Evolutionary conservation across 768 basidiomycete genomes (phyloP).

Genomic region (Rhodotorula babjevae): DNA sequence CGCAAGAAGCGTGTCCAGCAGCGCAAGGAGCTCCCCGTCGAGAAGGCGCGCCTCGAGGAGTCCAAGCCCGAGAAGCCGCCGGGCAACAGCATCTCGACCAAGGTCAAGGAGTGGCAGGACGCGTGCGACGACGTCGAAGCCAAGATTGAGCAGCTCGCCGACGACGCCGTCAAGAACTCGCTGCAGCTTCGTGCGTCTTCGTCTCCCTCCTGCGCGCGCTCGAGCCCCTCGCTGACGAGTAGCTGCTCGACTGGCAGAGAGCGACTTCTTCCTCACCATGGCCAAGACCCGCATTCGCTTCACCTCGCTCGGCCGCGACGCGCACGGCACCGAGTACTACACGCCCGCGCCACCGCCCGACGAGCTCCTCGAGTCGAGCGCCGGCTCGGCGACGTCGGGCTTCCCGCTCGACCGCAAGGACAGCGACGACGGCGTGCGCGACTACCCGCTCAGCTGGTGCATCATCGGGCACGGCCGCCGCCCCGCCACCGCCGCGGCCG

Average conservation of each 20-base stretch:
- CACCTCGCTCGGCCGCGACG: slow-evolving; percentile 1
- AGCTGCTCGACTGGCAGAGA: background rate
- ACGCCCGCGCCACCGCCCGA: slow-evolving; percentile 2
- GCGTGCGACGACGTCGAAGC: slow-evolving; percentile 4
- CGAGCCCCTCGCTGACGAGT: too few relatives aligned
- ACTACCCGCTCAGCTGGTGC: slow-evolving; percentile 12
- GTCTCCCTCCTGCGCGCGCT: too few relatives aligned
- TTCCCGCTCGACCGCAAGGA: slow-evolving; percentile 10
- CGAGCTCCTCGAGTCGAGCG: background rate
- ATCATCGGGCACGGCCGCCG: slow-evolving; percentile 6
- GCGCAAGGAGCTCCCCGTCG: background rate
- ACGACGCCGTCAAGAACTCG: background rate
- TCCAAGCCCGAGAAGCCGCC: slow-evolving; percentile 12
- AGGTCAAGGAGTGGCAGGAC: slow-evolving; percentile 15
- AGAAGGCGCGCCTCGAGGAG: background rate
- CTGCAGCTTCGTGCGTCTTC: slow-evolving; percentile 8
- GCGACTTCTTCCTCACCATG: slow-evolving; percentile 1
- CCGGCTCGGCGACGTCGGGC: background rate
- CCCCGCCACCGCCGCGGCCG: background rate
- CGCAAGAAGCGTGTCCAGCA: background rate
- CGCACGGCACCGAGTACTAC: slow-evolving; percentile 17
- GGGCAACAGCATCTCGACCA: background rate
- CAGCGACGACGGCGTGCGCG: slow-evolving; percentile 6
- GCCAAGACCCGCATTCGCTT: background rate
- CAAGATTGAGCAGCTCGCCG: slow-evolving; percentile 4